These are phyloP conservation scores for Candida oleophila DNA, from an alignment of 805 yeast species.

Conservation along the genomic window DNA sequence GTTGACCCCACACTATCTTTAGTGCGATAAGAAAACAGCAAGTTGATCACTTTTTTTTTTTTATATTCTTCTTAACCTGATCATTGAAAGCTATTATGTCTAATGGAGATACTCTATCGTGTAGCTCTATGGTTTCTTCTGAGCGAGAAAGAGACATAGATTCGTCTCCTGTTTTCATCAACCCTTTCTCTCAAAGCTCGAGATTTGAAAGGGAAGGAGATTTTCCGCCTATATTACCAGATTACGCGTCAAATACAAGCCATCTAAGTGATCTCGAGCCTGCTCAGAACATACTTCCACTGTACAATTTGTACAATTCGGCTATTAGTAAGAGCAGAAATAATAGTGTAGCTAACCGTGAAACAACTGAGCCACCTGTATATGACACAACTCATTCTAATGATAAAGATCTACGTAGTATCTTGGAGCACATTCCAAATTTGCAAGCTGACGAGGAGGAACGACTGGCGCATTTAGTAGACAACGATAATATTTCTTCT, in stretches of 20 bases:
- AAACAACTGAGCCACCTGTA: constrained; percentile 18
- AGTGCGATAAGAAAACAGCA: neutral
- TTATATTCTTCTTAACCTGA: too few relatives aligned
- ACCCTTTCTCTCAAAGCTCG: neutral
- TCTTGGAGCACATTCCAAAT: too few relatives aligned
- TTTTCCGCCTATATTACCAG: neutral
- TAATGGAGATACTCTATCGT: neutral
- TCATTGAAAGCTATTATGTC: neutral
- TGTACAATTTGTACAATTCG: constrained; percentile 33
- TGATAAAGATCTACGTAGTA: neutral
- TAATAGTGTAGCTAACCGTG: constrained; percentile 10
- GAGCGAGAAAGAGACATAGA: neutral
- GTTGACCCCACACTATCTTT: neutral
- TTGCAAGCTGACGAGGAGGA: constrained; percentile 7
- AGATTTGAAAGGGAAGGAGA: neutral
- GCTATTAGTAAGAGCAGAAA: constrained; percentile 14
- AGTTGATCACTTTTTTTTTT: neutral
- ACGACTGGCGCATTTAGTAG: constrained; percentile 16
- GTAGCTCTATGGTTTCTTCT: neutral
- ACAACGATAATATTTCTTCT: constrained; percentile 33
- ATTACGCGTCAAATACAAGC: neutral
- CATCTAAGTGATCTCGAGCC: constrained; percentile 17
- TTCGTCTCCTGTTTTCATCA: neutral
- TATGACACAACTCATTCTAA: constrained; percentile 11
- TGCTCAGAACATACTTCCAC: constrained; percentile 39